phyloP scores from a whole-genome alignment of 2,329 filamentous ascomycete genomes.

The Parastagonospora avenae region DNA sequence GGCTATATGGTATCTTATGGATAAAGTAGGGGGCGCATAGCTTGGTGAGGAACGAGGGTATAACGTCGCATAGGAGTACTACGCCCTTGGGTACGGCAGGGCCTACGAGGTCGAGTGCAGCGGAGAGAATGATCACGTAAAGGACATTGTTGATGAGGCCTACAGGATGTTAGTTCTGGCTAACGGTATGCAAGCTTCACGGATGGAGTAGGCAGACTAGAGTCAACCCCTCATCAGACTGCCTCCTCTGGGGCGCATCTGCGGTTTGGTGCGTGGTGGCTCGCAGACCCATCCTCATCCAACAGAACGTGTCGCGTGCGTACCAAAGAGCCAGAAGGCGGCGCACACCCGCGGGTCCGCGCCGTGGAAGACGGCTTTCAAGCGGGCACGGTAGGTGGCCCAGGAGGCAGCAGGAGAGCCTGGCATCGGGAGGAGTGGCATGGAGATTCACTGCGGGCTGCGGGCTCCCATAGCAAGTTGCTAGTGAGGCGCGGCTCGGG shows the following conservation, averaged over 20 bases:
- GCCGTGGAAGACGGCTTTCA: constrained; percentile 67
- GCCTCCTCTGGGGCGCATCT: too few relatives aligned
- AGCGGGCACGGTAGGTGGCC: constrained; percentile 71
- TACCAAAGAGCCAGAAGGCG: constrained; percentile 95
- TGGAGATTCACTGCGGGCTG: constrained; percentile 12
- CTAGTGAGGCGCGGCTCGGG: not conserved
- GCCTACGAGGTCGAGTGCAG: constrained; percentile 93
- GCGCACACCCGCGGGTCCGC: constrained; percentile 73
- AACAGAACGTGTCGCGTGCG: constrained; percentile 1
- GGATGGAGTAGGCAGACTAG: not conserved
- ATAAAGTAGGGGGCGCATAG: constrained; percentile 93
- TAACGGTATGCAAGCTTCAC: not conserved
- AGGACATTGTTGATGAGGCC: constrained; percentile 96
- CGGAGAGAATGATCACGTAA: constrained; percentile 95
- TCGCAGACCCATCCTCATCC: not conserved
- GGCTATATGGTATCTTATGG: constrained; percentile 78
- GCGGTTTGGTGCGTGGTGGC: not conserved
- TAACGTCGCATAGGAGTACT: constrained; percentile 89
- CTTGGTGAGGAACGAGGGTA: constrained; percentile 88
- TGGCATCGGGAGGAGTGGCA: constrained; percentile 59
- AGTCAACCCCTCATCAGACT: not conserved
- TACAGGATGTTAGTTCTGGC: constrained; percentile 42
- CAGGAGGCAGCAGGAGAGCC: constrained; percentile 69
- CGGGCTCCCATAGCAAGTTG: constrained; percentile 7
- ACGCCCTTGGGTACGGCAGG: constrained; percentile 84